These are phyloP conservation scores for Fraxinus excelsior DNA, from an alignment of 257 asterid species.

Conservation along the genomic window DNA sequence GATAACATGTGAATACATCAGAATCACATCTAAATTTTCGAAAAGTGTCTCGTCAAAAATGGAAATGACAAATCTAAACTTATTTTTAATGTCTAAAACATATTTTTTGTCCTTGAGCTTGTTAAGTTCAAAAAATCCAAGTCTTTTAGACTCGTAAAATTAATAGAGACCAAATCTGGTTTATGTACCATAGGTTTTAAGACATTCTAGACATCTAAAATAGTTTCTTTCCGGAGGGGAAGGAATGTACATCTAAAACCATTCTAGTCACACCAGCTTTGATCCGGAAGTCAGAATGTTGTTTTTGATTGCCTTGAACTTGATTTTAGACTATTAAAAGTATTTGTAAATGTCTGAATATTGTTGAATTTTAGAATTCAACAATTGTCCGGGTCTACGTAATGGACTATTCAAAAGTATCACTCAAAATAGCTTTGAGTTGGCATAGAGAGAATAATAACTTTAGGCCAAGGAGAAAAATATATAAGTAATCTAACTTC, in stretches of 20 bases:
- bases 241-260: too few relatives aligned
- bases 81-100: neutral
- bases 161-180: neutral
- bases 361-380: too few relatives aligned
- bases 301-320: too few relatives aligned
- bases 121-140: neutral
- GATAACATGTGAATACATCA: neutral
- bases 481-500: too few relatives aligned
- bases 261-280: neutral
- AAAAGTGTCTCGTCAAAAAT: neutral
- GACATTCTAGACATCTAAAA: neutral
- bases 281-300: neutral
- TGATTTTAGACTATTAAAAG: too few relatives aligned
- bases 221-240: neutral
- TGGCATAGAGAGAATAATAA: too few relatives aligned
- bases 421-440: too few relatives aligned
- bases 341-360: too few relatives aligned
- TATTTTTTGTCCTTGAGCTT: neutral
- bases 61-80: neutral
- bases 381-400: too few relatives aligned
- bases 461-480: too few relatives aligned
- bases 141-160: neutral
- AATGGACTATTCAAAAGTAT: too few relatives aligned
- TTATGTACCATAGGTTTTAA: neutral
- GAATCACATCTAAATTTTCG: too few relatives aligned